phyloP scores from a whole-genome alignment of 345 rosid species.

The Aegle marmelos region DNA sequence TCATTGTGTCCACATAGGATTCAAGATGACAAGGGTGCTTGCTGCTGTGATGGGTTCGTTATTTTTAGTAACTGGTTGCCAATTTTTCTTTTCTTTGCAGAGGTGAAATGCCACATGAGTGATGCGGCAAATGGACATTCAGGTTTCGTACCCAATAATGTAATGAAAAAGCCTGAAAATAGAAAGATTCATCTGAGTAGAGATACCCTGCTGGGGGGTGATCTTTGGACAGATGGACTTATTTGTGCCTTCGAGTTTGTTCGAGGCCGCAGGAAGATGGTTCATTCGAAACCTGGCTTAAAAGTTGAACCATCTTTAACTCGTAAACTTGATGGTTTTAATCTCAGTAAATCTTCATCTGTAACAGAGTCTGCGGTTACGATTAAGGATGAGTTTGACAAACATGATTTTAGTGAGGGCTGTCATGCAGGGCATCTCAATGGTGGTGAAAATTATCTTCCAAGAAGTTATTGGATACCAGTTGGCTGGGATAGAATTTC shows the following conservation, averaged over 20 bases:
- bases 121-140: neutral
- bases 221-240: conserved; percentile 59
- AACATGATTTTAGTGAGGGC: neutral
- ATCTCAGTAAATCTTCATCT: conserved; percentile 7
- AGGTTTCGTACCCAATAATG: neutral
- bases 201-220: conserved; percentile 20
- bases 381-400: conserved; percentile 2
- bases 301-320: conserved; percentile 5
- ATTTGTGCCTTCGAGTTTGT: conserved; percentile 56
- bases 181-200: conserved; percentile 12
- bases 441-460: conserved; percentile 15
- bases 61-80: neutral
- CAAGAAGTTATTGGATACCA: conserved; percentile 42
- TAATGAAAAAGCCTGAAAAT: conserved; percentile 20
- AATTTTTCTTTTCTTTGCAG: conserved; percentile 7
- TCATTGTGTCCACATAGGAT: neutral
- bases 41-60: neutral
- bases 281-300: conserved; percentile 13
- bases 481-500: conserved; percentile 59
- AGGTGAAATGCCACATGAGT: conserved; percentile 16
- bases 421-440: neutral
- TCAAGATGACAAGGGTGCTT: neutral
- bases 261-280: conserved; percentile 26
- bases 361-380: neutral
- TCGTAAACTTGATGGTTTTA: neutral